A percentile compares a stretch with the other conserved stretches of the same genome.
phyloP scores from a whole-genome alignment of 192 early-diverging fungal genomes.

The Umbelopsis ramanniana region DNA sequence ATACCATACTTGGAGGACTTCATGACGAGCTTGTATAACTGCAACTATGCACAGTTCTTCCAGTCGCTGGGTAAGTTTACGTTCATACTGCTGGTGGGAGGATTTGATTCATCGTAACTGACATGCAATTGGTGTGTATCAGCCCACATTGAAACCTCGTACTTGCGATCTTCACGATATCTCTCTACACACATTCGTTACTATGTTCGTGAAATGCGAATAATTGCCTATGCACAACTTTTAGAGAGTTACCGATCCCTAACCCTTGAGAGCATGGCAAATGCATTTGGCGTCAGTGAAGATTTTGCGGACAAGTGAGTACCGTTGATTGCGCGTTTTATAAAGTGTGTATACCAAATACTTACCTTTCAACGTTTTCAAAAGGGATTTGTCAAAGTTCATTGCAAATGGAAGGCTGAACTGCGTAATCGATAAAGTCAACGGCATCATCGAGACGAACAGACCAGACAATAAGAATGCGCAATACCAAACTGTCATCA shows the following conservation, averaged over 20 bases:
- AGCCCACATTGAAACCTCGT: conserved; percentile 81
- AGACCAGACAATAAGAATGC: conserved; percentile 98
- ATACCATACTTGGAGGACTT: conserved; percentile 86
- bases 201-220: conserved; percentile 99
- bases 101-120: not conserved
- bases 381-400: conserved; percentile 90
- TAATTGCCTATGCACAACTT: conserved; percentile 93
- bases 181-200: conserved; percentile 88
- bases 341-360: not conserved
- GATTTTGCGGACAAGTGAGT: conserved; percentile 91
- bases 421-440: conserved; percentile 99
- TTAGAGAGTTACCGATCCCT: conserved; percentile 94
- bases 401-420: conserved; percentile 96
- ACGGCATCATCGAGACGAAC: conserved; percentile 96
- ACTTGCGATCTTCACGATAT: conserved; percentile 76
- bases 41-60: conserved; percentile 95
- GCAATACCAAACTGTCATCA: conserved; percentile 96
- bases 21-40: conserved; percentile 87
- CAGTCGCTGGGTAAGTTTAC: conserved; percentile 65
- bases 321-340: not conserved
- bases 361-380: not conserved
- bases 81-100: not conserved
- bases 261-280: conserved; percentile 95
- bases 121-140: conserved; percentile 10
- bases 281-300: conserved; percentile 93